phyloP scores from a whole-genome alignment of 1,284 basidiomycete genomes.

The Retiboletus flavoniger region DNA sequence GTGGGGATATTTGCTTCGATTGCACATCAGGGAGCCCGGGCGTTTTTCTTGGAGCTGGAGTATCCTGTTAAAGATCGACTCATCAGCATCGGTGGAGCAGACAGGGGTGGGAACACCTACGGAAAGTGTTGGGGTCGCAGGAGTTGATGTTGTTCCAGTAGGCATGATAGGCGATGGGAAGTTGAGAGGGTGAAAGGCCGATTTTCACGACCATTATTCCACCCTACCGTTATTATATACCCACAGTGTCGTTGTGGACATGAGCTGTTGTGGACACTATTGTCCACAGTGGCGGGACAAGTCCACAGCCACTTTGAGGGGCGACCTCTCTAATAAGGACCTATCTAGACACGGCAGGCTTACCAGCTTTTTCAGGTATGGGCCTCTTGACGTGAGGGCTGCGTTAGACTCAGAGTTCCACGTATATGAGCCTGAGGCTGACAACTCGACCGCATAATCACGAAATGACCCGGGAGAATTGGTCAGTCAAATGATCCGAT shows the following conservation, averaged over 20 bases:
- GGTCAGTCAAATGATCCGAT: not conserved
- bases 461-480: not conserved
- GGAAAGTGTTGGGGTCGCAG: constrained; percentile 1
- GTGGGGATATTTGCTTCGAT: not conserved
- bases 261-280: constrained; percentile 13
- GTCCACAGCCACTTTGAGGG: constrained; percentile 1
- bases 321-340: not conserved
- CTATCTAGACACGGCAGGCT: not conserved
- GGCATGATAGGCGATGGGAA: constrained; percentile 13
- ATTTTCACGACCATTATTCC: not conserved
- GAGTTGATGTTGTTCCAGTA: not conserved
- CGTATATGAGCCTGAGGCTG: too few relatives aligned
- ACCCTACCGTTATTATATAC: constrained; percentile 18
- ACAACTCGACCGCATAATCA: not conserved
- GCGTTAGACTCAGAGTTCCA: not conserved
- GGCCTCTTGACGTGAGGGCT: constrained; percentile 1
- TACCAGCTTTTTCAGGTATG: constrained; percentile 7
- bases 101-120: constrained; percentile 6
- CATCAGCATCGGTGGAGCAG: not conserved
- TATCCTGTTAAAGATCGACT: constrained; percentile 7
- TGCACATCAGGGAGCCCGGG: not conserved
- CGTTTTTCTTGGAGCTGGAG: constrained; percentile 2
- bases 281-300: constrained; percentile 13
- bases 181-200: not conserved
- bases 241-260: constrained; percentile 5